These are phyloP conservation scores for Microthyrium microscopicum DNA, from an alignment of 2,329 filamentous ascomycete species.

Conservation along the genomic window DNA sequence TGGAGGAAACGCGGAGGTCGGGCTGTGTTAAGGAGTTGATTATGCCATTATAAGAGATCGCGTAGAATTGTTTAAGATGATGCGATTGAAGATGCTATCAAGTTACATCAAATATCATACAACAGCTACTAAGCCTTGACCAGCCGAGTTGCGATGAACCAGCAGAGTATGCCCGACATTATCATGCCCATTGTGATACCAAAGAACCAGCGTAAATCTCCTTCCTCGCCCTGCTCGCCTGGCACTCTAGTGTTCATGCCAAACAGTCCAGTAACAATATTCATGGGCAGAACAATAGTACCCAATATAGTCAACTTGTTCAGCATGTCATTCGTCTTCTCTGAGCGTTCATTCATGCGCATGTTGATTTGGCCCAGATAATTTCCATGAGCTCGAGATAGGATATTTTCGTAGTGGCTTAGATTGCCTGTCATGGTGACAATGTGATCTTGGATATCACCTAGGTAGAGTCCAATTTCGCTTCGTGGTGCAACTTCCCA, in stretches of 20 bases:
- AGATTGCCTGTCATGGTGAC: constrained; percentile 97
- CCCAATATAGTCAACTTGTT: constrained; percentile 90
- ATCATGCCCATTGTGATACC: constrained; percentile 55
- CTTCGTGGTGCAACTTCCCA: constrained; percentile 91
- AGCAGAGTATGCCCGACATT: constrained; percentile 65
- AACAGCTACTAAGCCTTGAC: too few species aligned
- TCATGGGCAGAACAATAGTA: constrained; percentile 96
- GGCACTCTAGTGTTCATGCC: constrained; percentile 98
- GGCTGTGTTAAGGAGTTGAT: too few species aligned
- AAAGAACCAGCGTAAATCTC: constrained; percentile 30
- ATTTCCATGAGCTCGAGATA: constrained; percentile 83
- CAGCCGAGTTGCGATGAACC: constrained; percentile 65
- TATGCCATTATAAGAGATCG: too few species aligned
- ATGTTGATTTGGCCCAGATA: constrained; percentile 99
- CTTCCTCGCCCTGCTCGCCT: constrained; percentile 66
- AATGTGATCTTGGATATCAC: constrained; percentile 98
- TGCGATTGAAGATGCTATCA: too few species aligned
- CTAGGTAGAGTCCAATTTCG: constrained; percentile 93
- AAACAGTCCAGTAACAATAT: constrained; percentile 96
- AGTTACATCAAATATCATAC: too few species aligned
- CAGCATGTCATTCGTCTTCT: constrained; percentile 87
- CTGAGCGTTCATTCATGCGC: constrained; percentile 93
- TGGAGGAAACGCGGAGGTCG: too few species aligned
- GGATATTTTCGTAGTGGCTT: constrained; percentile 87
- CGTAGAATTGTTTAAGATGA: too few species aligned